These are phyloP conservation scores for Starmerella asiatica DNA, from an alignment of 805 yeast species.

Conservation along the genomic window DNA sequence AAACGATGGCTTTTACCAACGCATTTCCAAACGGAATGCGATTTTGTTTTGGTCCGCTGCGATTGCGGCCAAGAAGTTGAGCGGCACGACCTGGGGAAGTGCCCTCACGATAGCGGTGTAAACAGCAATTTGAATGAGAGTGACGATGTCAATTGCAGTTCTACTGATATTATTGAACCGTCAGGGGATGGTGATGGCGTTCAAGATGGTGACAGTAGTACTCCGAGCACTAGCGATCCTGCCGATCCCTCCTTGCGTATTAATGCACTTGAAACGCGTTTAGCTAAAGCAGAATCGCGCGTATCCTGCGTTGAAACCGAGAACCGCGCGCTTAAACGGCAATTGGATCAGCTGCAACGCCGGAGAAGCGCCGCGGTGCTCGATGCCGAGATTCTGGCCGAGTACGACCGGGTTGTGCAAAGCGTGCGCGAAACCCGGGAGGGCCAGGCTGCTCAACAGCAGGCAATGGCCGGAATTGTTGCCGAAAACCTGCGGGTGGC, in stretches of 20 bases:
- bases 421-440: conserved; percentile 26
- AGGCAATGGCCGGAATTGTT: conserved; percentile 25
- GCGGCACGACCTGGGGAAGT: conserved; percentile 9
- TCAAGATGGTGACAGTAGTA: conserved; percentile 7
- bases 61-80: conserved; percentile 19
- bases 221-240: background rate
- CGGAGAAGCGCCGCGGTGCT: conserved; percentile 19
- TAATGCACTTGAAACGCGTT: background rate
- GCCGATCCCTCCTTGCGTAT: too few species aligned
- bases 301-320: conserved; percentile 25
- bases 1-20: conserved; percentile 44
- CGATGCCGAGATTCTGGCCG: conserved; percentile 23
- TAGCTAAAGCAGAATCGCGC: background rate
- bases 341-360: conserved; percentile 20
- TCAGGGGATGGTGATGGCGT: conserved; percentile 2
- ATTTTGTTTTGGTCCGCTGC: conserved; percentile 31
- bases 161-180: too few species aligned
- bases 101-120: background rate
- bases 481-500: conserved; percentile 26
- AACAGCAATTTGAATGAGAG: conserved; percentile 15
- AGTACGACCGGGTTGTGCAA: conserved; percentile 27
- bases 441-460: conserved; percentile 25
- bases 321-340: conserved; percentile 23
- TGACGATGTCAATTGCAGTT: conserved; percentile 1
- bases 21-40: conserved; percentile 36